Evolutionary conservation across 2,329 filamentous ascomycete genomes (phyloP).

Genomic region (Colletotrichum coccodes): DNA sequence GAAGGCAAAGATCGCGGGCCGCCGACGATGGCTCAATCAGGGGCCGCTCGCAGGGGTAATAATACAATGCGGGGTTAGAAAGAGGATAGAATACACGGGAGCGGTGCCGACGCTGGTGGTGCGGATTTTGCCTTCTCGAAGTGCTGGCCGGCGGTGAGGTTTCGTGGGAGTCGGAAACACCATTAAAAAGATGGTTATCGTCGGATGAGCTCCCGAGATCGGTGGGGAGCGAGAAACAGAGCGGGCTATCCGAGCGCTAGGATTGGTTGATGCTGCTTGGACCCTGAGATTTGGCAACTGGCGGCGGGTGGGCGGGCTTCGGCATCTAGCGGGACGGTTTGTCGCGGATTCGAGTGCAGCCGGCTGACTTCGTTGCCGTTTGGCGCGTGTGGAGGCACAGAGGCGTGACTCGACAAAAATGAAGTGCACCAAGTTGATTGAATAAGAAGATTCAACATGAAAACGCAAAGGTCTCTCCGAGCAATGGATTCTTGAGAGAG

Average conservation of each 20-base stretch:
- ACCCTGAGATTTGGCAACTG: neutral
- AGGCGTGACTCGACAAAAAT: too few species aligned
- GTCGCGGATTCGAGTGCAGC: neutral
- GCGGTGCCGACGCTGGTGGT: conserved; percentile 19
- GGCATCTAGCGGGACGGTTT: neutral
- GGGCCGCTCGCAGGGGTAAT: neutral
- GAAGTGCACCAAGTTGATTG: neutral
- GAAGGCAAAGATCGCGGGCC: neutral
- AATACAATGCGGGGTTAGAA: neutral
- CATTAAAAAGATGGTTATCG: conserved; percentile 26
- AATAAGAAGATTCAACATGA: too few species aligned
- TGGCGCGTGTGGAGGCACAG: too few species aligned
- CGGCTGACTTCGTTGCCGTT: too few species aligned
- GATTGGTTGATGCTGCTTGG: neutral
- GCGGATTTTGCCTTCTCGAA: neutral
- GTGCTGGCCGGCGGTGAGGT: conserved; percentile 6
- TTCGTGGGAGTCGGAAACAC: neutral
- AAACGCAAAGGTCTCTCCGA: too few species aligned
- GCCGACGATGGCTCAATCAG: neutral
- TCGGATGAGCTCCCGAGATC: conserved; percentile 30
- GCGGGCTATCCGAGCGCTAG: neutral
- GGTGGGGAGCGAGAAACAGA: neutral
- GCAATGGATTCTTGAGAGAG: too few species aligned
- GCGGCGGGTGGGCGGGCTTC: neutral
- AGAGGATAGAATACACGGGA: neutral